Percentiles rank a stretch among this genome's conserved stretches.
These are phyloP conservation scores for Acorus calamus DNA, from an alignment of 106 monocot genomes.

Conservation along the genomic window DNA sequence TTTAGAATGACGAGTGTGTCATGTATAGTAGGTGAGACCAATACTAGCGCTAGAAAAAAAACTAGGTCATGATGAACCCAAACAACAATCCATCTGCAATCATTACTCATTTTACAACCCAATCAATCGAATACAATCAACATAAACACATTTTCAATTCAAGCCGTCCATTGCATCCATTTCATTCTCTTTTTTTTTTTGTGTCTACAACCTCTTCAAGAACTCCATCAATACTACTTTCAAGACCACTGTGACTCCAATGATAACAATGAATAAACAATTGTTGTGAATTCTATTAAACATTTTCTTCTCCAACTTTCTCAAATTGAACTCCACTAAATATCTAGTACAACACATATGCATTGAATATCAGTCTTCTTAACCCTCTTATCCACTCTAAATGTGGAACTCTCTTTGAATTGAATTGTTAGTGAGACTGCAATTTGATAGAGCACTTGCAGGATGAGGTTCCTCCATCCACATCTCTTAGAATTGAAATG, in stretches of 20 bases:
- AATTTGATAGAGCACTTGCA: slow-evolving; percentile 31
- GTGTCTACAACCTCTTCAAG: slow-evolving; percentile 23
- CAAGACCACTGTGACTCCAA: slow-evolving; percentile 23
- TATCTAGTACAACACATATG: slow-evolving; percentile 36
- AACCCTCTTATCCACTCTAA: slow-evolving; percentile 13
- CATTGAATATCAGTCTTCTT: slow-evolving; percentile 43
- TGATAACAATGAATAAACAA: slow-evolving; percentile 32
- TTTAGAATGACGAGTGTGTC: too few relatives aligned
- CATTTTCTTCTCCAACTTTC: slow-evolving; percentile 40
- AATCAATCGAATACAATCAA: slow-evolving; percentile 28
- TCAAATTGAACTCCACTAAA: slow-evolving; percentile 52
- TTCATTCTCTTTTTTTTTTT: slow-evolving; percentile 31
- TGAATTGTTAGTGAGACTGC: slow-evolving; percentile 22
- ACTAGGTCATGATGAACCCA: background rate
- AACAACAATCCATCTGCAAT: slow-evolving; percentile 4
- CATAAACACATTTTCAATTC: slow-evolving; percentile 19
- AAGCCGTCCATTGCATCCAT: slow-evolving; percentile 27
- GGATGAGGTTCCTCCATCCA: slow-evolving; percentile 42
- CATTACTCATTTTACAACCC: slow-evolving; percentile 33
- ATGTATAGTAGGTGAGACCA: too few relatives aligned
- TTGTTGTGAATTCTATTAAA: slow-evolving; percentile 29
- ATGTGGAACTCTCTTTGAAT: slow-evolving; percentile 15
- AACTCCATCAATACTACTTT: slow-evolving; percentile 46
- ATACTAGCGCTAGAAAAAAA: too few relatives aligned
- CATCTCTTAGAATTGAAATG: slow-evolving; percentile 29